Base-by-base conservation (phyloP, 352 stramenopile species). In the Pythium rhizo-oryzae region DNA sequence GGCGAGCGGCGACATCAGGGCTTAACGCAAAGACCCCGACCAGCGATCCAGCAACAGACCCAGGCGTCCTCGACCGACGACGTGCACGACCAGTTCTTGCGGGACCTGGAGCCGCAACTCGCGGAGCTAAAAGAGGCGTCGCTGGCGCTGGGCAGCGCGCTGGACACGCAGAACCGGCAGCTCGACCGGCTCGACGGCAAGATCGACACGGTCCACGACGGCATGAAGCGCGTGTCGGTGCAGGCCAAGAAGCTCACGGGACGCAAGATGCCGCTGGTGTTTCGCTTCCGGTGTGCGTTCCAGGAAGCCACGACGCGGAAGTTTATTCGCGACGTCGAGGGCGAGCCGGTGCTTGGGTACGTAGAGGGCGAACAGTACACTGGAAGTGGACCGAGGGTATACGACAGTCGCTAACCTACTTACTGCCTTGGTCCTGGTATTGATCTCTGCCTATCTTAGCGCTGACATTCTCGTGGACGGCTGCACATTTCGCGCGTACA, bases 401-500 rank as follows among this genome's bases (percentile, higher is more conserved):
- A 33, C 19, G 13, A 33, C 2, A 6, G 28, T 33, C 28, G 28
- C 28, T 33, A 33, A 33, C 28, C 18, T n/a, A 52, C 46, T 28
- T 7, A 28, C 21, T 5, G 18, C 9, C 46, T 5, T 7, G 2
- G n/a, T n/a, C n/a, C n/a, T 11, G 21, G 3, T 35, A 49, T 25
- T 61, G 9, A 35, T 25, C 16, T 52, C 9, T 62, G 12, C 43
- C 18, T 2, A 21, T 41, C 19, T 7, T 57, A 94, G 86, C 55
- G 80, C 82, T n/a, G 81, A 91, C 44, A 74, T 91, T 18, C 74
- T 92, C 1, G 59, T 78, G 11, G 76, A 84, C 43, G 82, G 79
- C 7, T 94, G 86, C 50, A 78, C 78, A 4, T 94, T 92, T 53
- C 86, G 86, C 51, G 84, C 84, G 12, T 94, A 89, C 56, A 92